Conservation (phyloP, 495 filamentous ascomycete species). For the Talaromyces trachyspermus region DNA sequence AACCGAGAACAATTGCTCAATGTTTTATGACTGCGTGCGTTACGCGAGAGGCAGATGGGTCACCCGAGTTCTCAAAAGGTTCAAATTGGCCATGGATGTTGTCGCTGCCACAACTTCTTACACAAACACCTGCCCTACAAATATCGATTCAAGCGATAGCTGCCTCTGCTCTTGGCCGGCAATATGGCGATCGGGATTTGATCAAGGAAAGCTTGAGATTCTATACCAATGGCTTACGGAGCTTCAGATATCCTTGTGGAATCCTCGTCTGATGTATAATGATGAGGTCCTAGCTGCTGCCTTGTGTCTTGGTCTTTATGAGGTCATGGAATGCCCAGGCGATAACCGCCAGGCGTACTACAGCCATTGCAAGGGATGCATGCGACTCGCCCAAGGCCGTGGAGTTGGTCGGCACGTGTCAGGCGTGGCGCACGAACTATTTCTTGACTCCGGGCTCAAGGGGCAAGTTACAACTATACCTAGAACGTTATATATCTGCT, state of each 20-base stretch:
- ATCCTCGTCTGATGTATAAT: constrained; percentile 16
- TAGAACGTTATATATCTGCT: neutral
- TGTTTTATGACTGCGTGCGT: constrained; percentile 14
- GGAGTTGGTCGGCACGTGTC: constrained; percentile 23
- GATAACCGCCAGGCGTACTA: constrained; percentile 18
- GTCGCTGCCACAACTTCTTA: constrained; percentile 14
- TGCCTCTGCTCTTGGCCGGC: constrained; percentile 18
- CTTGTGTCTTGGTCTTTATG: constrained; percentile 28
- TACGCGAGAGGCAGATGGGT: neutral
- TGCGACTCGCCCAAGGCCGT: constrained; percentile 23
- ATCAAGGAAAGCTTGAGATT: constrained; percentile 22
- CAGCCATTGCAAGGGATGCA: constrained; percentile 23
- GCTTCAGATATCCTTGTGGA: constrained; percentile 25
- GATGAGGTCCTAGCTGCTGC: constrained; percentile 30
- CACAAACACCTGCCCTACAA: constrained; percentile 19
- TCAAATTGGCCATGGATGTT: constrained; percentile 19
- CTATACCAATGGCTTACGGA: constrained; percentile 26
- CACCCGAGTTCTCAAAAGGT: neutral
- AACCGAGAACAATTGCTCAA: constrained; percentile 13
- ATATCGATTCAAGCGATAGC: constrained; percentile 18
- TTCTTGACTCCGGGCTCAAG: constrained; percentile 21
- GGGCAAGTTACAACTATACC: constrained; percentile 20
- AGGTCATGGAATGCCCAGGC: constrained; percentile 28
- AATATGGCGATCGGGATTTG: constrained; percentile 14
- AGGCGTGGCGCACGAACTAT: constrained; percentile 22